These are phyloP conservation scores for Pestalotiopsis sp. DNA, from an alignment of 2,329 filamentous ascomycete species.

Conservation along the genomic window DNA sequence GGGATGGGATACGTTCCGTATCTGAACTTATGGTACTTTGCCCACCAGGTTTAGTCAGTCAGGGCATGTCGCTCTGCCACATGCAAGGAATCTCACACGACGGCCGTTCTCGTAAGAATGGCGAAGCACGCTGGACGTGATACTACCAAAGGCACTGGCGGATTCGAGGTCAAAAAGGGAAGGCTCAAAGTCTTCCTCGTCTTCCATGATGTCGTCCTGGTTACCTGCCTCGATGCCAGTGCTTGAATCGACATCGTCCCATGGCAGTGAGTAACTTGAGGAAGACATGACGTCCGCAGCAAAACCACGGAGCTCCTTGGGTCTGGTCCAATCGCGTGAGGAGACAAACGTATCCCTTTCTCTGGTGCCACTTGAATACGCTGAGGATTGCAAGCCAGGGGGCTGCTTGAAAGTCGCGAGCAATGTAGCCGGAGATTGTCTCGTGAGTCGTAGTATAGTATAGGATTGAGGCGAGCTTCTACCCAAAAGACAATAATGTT, in stretches of 20 bases:
- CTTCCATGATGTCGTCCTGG: constrained; percentile 31
- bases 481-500: background rate
- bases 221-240: constrained; percentile 18
- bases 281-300: background rate
- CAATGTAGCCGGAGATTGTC: background rate
- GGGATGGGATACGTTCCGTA: constrained; percentile 39
- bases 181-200: constrained; percentile 37
- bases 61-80: background rate
- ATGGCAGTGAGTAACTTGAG: constrained; percentile 3
- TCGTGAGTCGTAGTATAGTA: background rate
- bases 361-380: background rate
- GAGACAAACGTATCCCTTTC: background rate
- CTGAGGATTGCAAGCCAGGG: background rate
- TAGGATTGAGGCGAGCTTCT: background rate
- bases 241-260: background rate
- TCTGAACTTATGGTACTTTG: constrained; percentile 36
- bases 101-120: constrained; percentile 39
- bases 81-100: constrained; percentile 27
- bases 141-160: constrained; percentile 24
- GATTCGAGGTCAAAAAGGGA: constrained; percentile 34
- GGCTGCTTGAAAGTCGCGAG: background rate
- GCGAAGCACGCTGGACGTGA: constrained; percentile 36
- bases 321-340: background rate
- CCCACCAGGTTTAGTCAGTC: background rate
- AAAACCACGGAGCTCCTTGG: background rate